Evolutionary conservation across 108 stramenopile genomes (phyloP), one percentile per base, ranked within the genome.

Genomic region (Skeletonema menzelii): DNA sequence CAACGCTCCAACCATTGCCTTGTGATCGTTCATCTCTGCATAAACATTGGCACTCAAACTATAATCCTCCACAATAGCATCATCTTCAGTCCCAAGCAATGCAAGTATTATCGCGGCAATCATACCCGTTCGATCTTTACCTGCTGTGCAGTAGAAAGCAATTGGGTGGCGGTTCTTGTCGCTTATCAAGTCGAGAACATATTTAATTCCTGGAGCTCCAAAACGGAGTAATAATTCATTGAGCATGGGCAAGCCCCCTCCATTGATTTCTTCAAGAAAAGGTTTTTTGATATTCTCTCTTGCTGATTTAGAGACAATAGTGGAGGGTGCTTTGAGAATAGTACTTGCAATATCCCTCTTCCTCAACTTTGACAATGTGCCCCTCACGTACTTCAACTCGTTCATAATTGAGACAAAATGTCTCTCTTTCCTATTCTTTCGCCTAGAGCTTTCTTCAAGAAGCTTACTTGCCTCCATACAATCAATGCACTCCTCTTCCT

Each of bases 131-230:
- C 95, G 80, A 79, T 96, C 94, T 73, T 96, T 95, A n/a, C 96
- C 96, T 4, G 96, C 96, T 24, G 96, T 96, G 74, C 96, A 96
- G 69, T 97, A 95, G 66, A 97, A 95, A 24, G 91, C 96, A 6
- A 97, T 67, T 22, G 96, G 96, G 62, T 97, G 93, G 26, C 90
- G 90, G 56, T 72, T 77, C 56, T 49, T 65, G 64, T 95, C 91
- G 34, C 91, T 84, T 31, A 86, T 82, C 26, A 95, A 65, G 27
- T 94, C 91, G 46, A 96, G 65, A 0, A 96, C 92, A 57, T 94
- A 86, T 59, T 87, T 87, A 67, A 96, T 92, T 34, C 92, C 96
- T 0, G 89, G 90, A 27, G 90, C 88, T 14, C 90, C 94, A 71
- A 87, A 91, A 27, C 87, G 75, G 49, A 97, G 66, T 28, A 97